phyloP scores from a whole-genome alignment of 495 filamentous ascomycete genomes.

The Parathielavia hyrcaniae region DNA sequence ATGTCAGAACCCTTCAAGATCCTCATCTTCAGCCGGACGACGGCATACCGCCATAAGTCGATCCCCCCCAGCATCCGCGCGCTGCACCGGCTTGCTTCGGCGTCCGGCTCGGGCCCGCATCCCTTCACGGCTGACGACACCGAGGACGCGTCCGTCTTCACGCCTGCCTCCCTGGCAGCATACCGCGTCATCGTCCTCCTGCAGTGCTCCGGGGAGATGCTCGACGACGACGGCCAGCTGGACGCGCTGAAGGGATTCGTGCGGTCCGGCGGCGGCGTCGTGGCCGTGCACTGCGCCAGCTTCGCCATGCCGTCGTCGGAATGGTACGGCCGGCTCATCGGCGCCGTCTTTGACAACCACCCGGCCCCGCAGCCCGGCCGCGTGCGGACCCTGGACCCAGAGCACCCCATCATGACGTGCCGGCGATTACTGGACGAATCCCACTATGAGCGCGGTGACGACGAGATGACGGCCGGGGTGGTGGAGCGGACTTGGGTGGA shows the following conservation, averaged over 20 bases:
- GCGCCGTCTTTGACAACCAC: constrained; percentile 34
- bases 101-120: constrained; percentile 7
- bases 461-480: not conserved
- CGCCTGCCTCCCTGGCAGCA: constrained; percentile 19
- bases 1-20: constrained; percentile 16
- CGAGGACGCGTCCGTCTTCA: constrained; percentile 34
- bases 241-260: constrained; percentile 30
- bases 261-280: constrained; percentile 31
- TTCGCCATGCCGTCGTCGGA: constrained; percentile 24
- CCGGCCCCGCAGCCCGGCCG: constrained; percentile 30
- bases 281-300: constrained; percentile 38
- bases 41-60: constrained; percentile 33
- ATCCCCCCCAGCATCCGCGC: constrained; percentile 32
- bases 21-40: constrained; percentile 36
- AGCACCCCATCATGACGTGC: constrained; percentile 26
- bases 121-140: constrained; percentile 26
- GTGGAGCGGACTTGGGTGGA: constrained; percentile 33
- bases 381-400: constrained; percentile 22
- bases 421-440: not conserved
- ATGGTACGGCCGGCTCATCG: constrained; percentile 35
- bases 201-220: constrained; percentile 35
- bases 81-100: constrained; percentile 24
- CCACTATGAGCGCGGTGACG: not conserved
- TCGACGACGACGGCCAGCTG: constrained; percentile 26
- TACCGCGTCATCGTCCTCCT: constrained; percentile 35